Percentiles rank a stretch among this genome's conserved stretches.
phyloP scores from a whole-genome alignment of 2,329 filamentous ascomycete genomes.

The Diatrype stigma region DNA sequence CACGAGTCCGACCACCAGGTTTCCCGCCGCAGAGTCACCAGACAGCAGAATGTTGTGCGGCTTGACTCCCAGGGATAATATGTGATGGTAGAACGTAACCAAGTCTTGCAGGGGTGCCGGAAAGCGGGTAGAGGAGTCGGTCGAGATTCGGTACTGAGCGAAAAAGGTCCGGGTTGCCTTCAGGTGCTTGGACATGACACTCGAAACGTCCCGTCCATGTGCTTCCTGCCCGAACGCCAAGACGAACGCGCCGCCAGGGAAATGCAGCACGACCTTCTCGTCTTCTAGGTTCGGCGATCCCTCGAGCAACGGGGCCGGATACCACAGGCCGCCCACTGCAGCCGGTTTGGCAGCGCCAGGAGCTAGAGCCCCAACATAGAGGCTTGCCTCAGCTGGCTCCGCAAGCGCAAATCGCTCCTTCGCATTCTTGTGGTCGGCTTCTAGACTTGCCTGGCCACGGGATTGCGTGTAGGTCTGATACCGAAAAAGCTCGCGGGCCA shows the following conservation, averaged over 20 bases:
- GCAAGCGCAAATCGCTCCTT: conserved; percentile 4
- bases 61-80: conserved; percentile 4
- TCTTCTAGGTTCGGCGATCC: conserved; percentile 1
- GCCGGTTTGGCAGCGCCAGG: conserved; percentile 6
- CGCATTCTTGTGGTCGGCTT: conserved; percentile 5
- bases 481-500: background rate
- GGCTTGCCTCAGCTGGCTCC: background rate
- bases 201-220: conserved; percentile 4
- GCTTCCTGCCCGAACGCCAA: conserved; percentile 10
- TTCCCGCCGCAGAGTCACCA: conserved; percentile 9
- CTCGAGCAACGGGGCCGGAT: conserved; percentile 6
- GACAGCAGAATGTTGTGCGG: conserved; percentile 2
- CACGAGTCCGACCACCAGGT: conserved; percentile 8
- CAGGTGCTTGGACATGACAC: conserved; percentile 5
- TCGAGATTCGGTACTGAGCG: conserved; percentile 14
- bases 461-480: conserved; percentile 3
- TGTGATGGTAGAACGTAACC: conserved; percentile 12
- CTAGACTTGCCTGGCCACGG: background rate
- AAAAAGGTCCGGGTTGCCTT: conserved; percentile 8
- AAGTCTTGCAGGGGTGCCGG: conserved; percentile 18
- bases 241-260: conserved; percentile 19
- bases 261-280: conserved; percentile 14
- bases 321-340: conserved; percentile 13
- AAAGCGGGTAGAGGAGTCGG: conserved; percentile 9
- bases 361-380: conserved; percentile 1